Evolutionary conservation across 2,329 filamentous ascomycete genomes (phyloP).

Genomic region (Fusarium piperis): DNA sequence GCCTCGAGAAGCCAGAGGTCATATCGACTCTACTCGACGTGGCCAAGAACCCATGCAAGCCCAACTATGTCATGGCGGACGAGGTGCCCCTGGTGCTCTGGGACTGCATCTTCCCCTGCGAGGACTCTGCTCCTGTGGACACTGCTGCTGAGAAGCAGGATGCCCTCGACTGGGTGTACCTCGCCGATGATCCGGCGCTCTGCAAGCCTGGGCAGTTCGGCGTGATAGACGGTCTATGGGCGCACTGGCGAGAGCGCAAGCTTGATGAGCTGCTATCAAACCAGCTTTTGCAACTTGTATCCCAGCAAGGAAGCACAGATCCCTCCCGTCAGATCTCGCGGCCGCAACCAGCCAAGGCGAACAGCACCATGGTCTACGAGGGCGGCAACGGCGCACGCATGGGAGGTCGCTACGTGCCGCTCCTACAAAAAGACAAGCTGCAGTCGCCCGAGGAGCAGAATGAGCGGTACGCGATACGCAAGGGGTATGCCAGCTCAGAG

Average conservation of each 20-base stretch:
- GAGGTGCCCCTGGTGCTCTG: constrained; percentile 92
- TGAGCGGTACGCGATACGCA: constrained; percentile 68
- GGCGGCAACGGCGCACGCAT: constrained; percentile 63
- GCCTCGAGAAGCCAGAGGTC: constrained; percentile 79
- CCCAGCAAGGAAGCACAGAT: constrained; percentile 50
- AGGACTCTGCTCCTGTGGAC: constrained; percentile 47
- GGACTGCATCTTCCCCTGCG: constrained; percentile 87
- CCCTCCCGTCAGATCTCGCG: constrained; percentile 23
- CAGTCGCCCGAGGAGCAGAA: constrained; percentile 65
- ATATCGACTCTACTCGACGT: constrained; percentile 81
- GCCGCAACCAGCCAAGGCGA: constrained; percentile 24
- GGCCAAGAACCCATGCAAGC: constrained; percentile 75
- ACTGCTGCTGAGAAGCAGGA: constrained; percentile 55
- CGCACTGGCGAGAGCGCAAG: constrained; percentile 82
- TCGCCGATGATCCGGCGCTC: constrained; percentile 70
- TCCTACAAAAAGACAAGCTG: constrained; percentile 62
- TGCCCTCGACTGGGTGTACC: constrained; percentile 79
- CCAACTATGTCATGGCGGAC: constrained; percentile 89
- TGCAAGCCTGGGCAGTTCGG: constrained; percentile 72
- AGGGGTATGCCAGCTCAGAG: constrained; percentile 64
- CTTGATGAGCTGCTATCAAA: constrained; percentile 88
- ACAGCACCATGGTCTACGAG: constrained; percentile 57
- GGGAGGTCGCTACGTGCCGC: constrained; percentile 63
- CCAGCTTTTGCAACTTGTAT: constrained; percentile 73
- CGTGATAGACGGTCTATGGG: constrained; percentile 81